A percentile compares a stretch with the other conserved stretches of the same genome.
Evolutionary conservation across 768 basidiomycete species (phyloP).

Genomic region (Sistotremastrum niveocremeum): DNA sequence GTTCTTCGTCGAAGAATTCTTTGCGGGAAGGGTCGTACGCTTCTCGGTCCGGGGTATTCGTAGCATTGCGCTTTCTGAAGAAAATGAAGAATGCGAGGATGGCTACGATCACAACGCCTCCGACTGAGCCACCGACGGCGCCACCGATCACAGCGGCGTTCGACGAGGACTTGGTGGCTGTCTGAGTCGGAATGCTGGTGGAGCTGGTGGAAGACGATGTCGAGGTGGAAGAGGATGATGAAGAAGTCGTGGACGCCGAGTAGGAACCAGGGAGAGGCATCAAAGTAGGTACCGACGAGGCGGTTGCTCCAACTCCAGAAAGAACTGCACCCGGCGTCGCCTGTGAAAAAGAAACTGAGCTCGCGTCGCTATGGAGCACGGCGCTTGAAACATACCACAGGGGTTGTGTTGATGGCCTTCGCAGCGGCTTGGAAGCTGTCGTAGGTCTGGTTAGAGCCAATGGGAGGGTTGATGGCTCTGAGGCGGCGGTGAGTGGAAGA

Average conservation of each 20-base stretch:
- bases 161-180: not conserved
- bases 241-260: not conserved
- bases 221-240: not conserved
- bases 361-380: not conserved
- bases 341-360: not conserved
- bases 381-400: not conserved
- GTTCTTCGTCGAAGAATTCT: too few species aligned
- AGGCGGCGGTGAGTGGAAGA: too few species aligned
- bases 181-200: not conserved
- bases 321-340: not conserved
- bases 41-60: not conserved
- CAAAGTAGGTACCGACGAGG: not conserved
- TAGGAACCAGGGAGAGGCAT: not conserved
- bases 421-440: not conserved
- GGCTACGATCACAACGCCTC: not conserved
- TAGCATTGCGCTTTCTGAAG: not conserved
- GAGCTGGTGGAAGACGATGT: not conserved
- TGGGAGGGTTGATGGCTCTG: conserved; percentile 1
- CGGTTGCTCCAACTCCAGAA: conserved; percentile 1
- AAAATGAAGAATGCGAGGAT: not conserved
- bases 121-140: conserved; percentile 2
- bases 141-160: not conserved
- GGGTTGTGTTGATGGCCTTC: not conserved
- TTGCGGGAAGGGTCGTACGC: too few species aligned
- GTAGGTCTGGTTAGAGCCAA: not conserved